Evolutionary conservation across 139 green algal species (phyloP), one percentile per base, ranked within the genome.

Genomic region (Volvox africanus): DNA sequence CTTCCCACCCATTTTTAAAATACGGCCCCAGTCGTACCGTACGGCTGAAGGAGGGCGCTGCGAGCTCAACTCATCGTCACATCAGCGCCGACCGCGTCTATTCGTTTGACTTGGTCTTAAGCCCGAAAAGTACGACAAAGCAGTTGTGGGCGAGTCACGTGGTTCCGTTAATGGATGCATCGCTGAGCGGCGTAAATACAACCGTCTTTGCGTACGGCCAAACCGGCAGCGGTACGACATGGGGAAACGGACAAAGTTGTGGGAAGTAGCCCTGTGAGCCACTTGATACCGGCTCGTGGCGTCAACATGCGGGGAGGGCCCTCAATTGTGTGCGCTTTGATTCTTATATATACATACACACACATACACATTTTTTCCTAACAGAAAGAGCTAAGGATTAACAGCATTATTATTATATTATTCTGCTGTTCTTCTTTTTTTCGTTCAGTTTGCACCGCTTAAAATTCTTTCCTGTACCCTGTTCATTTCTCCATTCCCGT

Each of bases 141-240:
- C 44, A 82, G 22, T 78, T 94, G 88, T 92, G 83, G 37, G 19
- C 24, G 12, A 16, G 22, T 21, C 92, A 94, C 82, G 92, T 94
- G 82, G 77, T 80, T 61, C 90, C 90, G 13, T 68, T 93, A 3
- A 22, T 93, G 91, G 75, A 93, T 19, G 78, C 67, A 1, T 71
- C 76, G 16, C n/a, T 93, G 30, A 24, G 33, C 50, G 92, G 92
- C 30, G 50, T 92, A 61, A 94, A 93, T 78, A 26, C 67, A 68
- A 95, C 94, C 13, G 86, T 96, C 13, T 96, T 96, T 87, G 95
- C 94, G 17, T 96, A 96, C 81, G 95, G 95, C 2, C 95, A 97
- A 81, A 97, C 95, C 0, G 95, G 94, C 87, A 92, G 84, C 26
- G 95, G 95, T 91, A 80, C 6, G 89, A 20, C 71, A 28, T 6